Evolutionary conservation across 805 yeast genomes (phyloP).

Genomic region (Scheffersomyces spartinae): DNA sequence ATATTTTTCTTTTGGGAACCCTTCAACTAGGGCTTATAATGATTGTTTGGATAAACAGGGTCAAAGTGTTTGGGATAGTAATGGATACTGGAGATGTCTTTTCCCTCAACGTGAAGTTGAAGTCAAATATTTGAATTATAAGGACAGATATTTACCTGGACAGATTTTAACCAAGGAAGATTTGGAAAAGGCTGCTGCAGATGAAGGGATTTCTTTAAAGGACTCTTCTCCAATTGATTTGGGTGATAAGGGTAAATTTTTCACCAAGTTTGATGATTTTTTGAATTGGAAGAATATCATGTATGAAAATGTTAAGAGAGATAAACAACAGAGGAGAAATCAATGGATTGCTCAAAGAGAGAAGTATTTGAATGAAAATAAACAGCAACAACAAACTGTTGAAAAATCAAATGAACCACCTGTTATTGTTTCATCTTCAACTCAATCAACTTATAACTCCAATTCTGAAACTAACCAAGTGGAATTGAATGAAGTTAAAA

Average conservation of each 20-base stretch:
- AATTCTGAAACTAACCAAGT: constrained; percentile 18
- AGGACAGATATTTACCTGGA: constrained; percentile 13
- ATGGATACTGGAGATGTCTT: constrained; percentile 86
- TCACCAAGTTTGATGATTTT: constrained; percentile 51
- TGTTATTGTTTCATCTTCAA: constrained; percentile 14
- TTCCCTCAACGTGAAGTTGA: constrained; percentile 46
- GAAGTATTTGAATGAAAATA: constrained; percentile 1
- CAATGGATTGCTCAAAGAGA: constrained; percentile 2
- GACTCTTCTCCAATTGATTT: constrained; percentile 1
- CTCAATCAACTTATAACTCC: constrained; percentile 13
- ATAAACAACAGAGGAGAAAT: constrained; percentile 13
- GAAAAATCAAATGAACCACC: not conserved
- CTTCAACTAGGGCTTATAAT: constrained; percentile 45
- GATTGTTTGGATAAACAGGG: constrained; percentile 60
- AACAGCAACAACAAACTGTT: not conserved
- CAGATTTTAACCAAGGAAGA: constrained; percentile 46
- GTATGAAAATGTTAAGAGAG: constrained; percentile 31
- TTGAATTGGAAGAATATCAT: constrained; percentile 57
- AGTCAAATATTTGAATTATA: constrained; percentile 16
- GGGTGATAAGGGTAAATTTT: constrained; percentile 40
- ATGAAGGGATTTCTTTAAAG: constrained; percentile 9
- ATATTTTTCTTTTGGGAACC: constrained; percentile 42
- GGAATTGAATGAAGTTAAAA: constrained; percentile 17
- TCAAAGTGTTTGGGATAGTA: constrained; percentile 66
- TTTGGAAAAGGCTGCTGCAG: constrained; percentile 34